phyloP scores from a whole-genome alignment of 164 flowering plant species.

The Houttuynia cordata region DNA sequence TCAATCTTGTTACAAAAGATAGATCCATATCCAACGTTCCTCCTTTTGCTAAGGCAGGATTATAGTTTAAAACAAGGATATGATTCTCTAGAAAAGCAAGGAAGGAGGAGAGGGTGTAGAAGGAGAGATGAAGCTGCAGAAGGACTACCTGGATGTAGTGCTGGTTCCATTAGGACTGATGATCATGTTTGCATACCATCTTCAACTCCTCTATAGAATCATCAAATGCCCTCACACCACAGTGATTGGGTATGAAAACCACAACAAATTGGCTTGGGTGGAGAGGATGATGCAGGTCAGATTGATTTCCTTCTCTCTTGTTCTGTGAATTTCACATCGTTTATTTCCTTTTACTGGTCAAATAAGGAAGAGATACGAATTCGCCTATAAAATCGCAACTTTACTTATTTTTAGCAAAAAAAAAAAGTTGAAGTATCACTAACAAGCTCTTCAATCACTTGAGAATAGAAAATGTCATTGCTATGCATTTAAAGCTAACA shows the following conservation, averaged over 20 bases:
- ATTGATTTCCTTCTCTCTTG: not conserved
- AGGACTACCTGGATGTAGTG: constrained; percentile 41
- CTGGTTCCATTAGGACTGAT: constrained; percentile 50
- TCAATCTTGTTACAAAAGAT: too few relatives aligned
- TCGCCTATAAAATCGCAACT: too few relatives aligned
- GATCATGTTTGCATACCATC: constrained; percentile 52
- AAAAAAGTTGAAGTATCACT: too few relatives aligned
- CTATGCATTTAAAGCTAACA: too few relatives aligned
- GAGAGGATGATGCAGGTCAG: constrained; percentile 50
- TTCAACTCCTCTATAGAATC: constrained; percentile 44
- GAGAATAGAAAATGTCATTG: too few relatives aligned
- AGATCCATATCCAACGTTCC: too few relatives aligned
- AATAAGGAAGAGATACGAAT: not conserved
- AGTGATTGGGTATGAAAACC: constrained; percentile 59
- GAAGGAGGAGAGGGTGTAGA: not conserved
- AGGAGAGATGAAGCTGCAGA: constrained; percentile 19
- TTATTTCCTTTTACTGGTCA: not conserved
- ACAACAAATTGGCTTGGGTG: constrained; percentile 58
- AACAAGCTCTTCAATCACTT: too few relatives aligned
- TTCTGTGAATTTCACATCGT: not conserved
- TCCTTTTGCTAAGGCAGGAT: too few relatives aligned
- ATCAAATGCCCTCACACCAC: constrained; percentile 33
- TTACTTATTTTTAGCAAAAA: too few relatives aligned
- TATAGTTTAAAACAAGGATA: too few relatives aligned
- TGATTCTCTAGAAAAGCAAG: not conserved